These are phyloP conservation scores for Myriosclerotinia scirpicola DNA, from an alignment of 2,329 filamentous ascomycete species.

Conservation along the genomic window DNA sequence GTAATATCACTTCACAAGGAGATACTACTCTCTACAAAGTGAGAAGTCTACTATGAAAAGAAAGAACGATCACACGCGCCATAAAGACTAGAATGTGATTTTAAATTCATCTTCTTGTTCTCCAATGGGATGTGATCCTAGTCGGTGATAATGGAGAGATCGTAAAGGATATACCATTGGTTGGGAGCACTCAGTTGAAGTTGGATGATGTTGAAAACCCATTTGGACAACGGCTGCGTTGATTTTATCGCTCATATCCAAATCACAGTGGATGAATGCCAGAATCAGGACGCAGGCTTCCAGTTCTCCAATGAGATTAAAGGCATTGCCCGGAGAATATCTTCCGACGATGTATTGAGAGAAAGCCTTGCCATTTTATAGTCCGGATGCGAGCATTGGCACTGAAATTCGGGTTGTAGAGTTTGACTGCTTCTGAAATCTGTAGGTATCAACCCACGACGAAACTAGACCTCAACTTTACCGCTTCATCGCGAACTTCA, in stretches of 20 bases:
- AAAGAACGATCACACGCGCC: background rate
- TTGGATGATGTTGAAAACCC: background rate
- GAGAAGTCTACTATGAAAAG: background rate
- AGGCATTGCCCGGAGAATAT: background rate
- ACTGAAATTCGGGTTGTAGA: background rate
- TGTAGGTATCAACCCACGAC: background rate
- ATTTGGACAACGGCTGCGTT: background rate
- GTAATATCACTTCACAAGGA: background rate
- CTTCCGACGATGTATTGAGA: background rate
- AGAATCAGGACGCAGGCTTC: background rate
- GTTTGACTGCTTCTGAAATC: background rate
- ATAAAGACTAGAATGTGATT: no score
- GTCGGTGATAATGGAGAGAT: no score
- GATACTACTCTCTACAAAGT: background rate
- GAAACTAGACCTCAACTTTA: constrained; percentile 6
- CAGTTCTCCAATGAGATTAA: background rate
- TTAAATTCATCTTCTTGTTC: background rate
- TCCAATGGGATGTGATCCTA: background rate
- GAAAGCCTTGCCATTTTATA: background rate
- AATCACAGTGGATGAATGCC: no score
- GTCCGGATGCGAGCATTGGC: background rate
- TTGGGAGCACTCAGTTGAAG: no score
- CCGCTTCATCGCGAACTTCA: constrained; percentile 5
- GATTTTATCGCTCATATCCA: background rate
- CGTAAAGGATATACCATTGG: no score